Evolutionary conservation across 2,329 filamentous ascomycete genomes (phyloP).

Genomic region (Cladorrhinum sp.): DNA sequence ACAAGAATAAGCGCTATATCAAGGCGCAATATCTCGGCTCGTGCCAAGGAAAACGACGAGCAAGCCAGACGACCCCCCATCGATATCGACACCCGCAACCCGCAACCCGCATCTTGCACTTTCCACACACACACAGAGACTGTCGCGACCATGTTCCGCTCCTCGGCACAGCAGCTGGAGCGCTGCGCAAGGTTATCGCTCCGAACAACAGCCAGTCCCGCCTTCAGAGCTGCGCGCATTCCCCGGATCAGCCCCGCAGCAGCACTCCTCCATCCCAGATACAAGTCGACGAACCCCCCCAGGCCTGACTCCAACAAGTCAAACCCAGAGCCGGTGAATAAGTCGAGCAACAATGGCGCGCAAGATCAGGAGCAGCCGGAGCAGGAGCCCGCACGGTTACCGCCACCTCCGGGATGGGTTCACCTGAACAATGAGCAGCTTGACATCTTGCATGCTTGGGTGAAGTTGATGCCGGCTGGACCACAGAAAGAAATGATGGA

Average conservation of each 20-base stretch:
- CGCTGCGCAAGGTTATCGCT: slow-evolving; percentile 28
- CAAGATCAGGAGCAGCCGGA: not conserved
- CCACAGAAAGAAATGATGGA: slow-evolving; percentile 56
- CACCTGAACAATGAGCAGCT: slow-evolving; percentile 45
- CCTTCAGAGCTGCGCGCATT: slow-evolving; percentile 24
- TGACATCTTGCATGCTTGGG: slow-evolving; percentile 55
- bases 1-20: not conserved
- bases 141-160: slow-evolving; percentile 29
- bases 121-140: not conserved
- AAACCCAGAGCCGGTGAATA: slow-evolving; percentile 7
- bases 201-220: slow-evolving; percentile 25
- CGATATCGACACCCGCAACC: not conserved
- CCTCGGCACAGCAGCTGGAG: slow-evolving; percentile 31
- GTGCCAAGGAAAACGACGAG: not conserved
- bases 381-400: not conserved
- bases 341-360: slow-evolving; percentile 1
- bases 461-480: slow-evolving; percentile 55
- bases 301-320: slow-evolving; percentile 16
- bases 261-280: slow-evolving; percentile 23
- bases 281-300: slow-evolving; percentile 27
- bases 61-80: not conserved
- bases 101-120: not conserved
- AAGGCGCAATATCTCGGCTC: not conserved
- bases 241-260: slow-evolving; percentile 20
- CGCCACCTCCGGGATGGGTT: slow-evolving; percentile 47